Conservation (phyloP, 2,329 filamentous ascomycete species). For the Dryadomyces sulphureus region DNA sequence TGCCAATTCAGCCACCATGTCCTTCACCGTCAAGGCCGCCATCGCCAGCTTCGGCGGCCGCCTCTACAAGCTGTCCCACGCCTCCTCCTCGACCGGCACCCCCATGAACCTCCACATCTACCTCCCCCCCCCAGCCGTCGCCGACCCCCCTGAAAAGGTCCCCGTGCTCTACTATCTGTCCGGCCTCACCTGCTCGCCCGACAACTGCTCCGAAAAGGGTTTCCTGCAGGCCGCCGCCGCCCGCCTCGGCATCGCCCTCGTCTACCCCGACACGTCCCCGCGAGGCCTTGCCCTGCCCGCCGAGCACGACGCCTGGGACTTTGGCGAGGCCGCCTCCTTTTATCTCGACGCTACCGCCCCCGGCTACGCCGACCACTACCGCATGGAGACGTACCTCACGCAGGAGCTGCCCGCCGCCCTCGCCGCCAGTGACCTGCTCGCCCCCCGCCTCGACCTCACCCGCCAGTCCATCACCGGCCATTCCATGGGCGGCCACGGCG, state of each 20-base stretch:
- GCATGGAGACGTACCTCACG: constrained; percentile 91
- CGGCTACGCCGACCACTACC: constrained; percentile 67
- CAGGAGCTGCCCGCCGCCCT: constrained; percentile 68
- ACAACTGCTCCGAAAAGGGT: constrained; percentile 69
- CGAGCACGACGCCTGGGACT: constrained; percentile 83
- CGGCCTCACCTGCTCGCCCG: constrained; percentile 85
- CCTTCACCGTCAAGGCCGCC: constrained; percentile 72
- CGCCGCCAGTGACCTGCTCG: constrained; percentile 46
- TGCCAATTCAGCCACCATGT: constrained; percentile 37
- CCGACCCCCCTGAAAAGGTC: constrained; percentile 40
- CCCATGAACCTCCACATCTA: constrained; percentile 91
- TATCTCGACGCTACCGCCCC: constrained; percentile 80
- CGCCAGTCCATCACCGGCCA: constrained; percentile 81
- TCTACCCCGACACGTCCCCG: constrained; percentile 91
- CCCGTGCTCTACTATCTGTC: constrained; percentile 89
- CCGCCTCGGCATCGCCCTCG: constrained; percentile 71
- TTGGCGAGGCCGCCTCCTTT: constrained; percentile 84
- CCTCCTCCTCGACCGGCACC: constrained; percentile 62
- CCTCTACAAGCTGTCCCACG: constrained; percentile 85
- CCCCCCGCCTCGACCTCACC: constrained; percentile 47
- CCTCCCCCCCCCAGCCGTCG: constrained; percentile 58
- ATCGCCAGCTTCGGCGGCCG: constrained; percentile 89
- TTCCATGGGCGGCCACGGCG: constrained; percentile 95
- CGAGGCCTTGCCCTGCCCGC: constrained; percentile 67
- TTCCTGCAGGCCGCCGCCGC: constrained; percentile 82